Evolutionary conservation across 306 rosid genomes (phyloP).

Genomic region (Quercus berberidifolia): DNA sequence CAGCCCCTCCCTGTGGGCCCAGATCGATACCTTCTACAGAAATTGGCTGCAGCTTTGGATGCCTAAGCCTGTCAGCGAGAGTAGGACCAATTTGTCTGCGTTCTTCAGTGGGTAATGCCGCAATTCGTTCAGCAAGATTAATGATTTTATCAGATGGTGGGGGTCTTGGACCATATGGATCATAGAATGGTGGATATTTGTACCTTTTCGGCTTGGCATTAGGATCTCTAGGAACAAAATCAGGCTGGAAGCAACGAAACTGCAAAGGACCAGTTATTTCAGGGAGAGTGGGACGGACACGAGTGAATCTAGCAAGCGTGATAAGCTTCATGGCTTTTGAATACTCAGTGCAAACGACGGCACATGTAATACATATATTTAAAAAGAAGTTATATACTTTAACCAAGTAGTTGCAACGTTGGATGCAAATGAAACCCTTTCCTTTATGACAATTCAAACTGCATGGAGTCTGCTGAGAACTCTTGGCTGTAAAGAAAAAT

Average conservation of each 20-base stretch:
- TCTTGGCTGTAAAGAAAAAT: neutral
- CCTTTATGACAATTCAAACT: neutral
- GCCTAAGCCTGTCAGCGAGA: neutral
- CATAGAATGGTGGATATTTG: neutral
- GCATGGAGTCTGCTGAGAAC: neutral
- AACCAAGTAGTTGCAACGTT: neutral
- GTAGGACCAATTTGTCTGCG: neutral
- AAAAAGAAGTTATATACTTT: neutral
- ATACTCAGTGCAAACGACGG: neutral
- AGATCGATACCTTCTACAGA: neutral
- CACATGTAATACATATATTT: neutral
- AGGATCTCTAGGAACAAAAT: conserved; percentile 10
- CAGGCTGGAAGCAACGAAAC: neutral
- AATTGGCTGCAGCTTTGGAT: conserved; percentile 2
- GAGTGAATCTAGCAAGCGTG: neutral
- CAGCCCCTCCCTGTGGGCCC: neutral
- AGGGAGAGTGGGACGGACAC: neutral
- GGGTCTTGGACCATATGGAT: conserved; percentile 1
- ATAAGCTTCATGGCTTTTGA: neutral
- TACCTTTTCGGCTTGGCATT: neutral
- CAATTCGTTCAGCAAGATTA: conserved; percentile 1
- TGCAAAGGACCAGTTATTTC: conserved; percentile 1
- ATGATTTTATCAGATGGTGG: conserved; percentile 1
- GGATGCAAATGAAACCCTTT: neutral
- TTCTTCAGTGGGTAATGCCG: neutral